phyloP scores from a whole-genome alignment of 1,139 yeast genomes.

The Blastobotrys ciferrii region DNA sequence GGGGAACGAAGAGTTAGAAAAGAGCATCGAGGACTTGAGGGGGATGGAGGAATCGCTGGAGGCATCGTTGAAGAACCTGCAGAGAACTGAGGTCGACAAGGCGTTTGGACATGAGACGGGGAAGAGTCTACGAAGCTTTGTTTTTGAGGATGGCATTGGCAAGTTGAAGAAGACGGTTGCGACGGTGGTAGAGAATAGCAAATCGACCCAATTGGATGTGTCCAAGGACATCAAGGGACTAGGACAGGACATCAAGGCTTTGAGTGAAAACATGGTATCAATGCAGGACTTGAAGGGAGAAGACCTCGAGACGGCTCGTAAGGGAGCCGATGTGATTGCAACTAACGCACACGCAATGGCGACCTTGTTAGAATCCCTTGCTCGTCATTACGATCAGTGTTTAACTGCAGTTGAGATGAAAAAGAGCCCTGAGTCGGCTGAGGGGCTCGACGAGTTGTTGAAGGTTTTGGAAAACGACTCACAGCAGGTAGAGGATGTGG shows the following conservation, averaged over 20 bases:
- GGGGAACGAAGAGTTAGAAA: conserved; percentile 24
- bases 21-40: conserved; percentile 28
- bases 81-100: conserved; percentile 33
- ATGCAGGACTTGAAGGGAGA: conserved; percentile 20
- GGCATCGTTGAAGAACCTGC: conserved; percentile 34
- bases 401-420: conserved; percentile 35
- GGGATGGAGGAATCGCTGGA: conserved; percentile 35
- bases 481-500: conserved; percentile 40
- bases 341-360: conserved; percentile 68
- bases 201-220: conserved; percentile 32
- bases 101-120: conserved; percentile 27
- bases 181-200: conserved; percentile 34
- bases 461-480: conserved; percentile 41
- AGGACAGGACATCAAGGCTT: conserved; percentile 33
- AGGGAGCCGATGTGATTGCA: conserved; percentile 30
- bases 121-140: conserved; percentile 43
- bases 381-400: conserved; percentile 83
- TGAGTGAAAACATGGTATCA: conserved; percentile 23
- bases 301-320: conserved; percentile 29
- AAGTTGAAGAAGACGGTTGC: conserved; percentile 33
- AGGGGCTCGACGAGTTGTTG: conserved; percentile 33
- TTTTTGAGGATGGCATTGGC: conserved; percentile 43
- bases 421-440: conserved; percentile 18
- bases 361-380: conserved; percentile 62
- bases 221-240: conserved; percentile 40